Base-by-base conservation (phyloP, 164 flowering plant species). In the Litsea cubeba region DNA sequence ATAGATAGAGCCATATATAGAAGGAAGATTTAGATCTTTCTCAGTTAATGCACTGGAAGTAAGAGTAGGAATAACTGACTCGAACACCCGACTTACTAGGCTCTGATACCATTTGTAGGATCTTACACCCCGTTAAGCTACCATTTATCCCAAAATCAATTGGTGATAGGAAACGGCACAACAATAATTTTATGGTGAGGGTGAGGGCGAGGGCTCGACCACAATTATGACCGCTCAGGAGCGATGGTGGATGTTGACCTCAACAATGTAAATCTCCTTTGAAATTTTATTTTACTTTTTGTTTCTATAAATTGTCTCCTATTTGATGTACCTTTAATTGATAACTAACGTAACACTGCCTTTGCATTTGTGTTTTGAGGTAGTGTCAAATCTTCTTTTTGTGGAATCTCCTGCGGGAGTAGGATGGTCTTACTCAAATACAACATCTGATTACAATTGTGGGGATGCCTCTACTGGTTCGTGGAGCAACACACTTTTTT, bases 381-480 rank as follows among this genome's bases (percentile, higher is more conserved):
- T 74, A 93, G 98, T 89, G 60, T 90, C 99, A 32, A 95, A 95
- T 82, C 88, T 93, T 28, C 92, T 95, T 57, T 95, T 95, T 79
- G 86, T 95, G 60, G 99, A 95, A 79, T 95, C 98, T 74, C 97
- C 98, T 73, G 97, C 95, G 78, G 98, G 98, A 50, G 98, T 95
- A 5, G 99, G 99, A 70, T 95, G 99, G 99, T 91, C 99, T 58
- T 95, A 95, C 81, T 95, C 99, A 25, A 93, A 95, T 73, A 91
- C 87, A 40, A 79, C 82, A 68, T 88, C 95, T 22, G 98, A 93
- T 83, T 93, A 91, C 72, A 84, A 66, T 62, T 23, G 74, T 73
- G 98, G 99, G 71, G 99, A 95, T 87, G 94, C 78, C 1, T 35
- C 83, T 26, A 84, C 96, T 69, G 97, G 98, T 94, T 88, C 76